A percentile compares a stretch with the other conserved stretches of the same genome.
These are phyloP conservation scores for Fusarium stilboides DNA, from an alignment of 2,329 filamentous ascomycete genomes.

Conservation along the genomic window DNA sequence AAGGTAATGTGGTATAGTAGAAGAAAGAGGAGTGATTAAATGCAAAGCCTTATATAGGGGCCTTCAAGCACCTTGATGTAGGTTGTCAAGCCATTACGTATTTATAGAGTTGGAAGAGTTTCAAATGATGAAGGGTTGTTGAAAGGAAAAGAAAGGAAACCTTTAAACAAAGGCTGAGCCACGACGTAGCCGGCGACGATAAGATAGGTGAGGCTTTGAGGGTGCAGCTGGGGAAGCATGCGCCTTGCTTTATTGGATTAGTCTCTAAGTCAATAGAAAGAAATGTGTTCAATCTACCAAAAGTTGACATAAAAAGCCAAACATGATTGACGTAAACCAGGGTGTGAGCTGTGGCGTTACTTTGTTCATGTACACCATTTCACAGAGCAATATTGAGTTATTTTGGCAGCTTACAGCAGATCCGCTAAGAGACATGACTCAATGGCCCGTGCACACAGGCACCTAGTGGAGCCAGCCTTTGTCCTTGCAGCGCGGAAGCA, in stretches of 20 bases:
- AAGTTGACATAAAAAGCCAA: slow-evolving; percentile 4
- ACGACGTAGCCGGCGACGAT: slow-evolving; percentile 31
- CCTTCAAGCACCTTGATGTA: slow-evolving; percentile 6
- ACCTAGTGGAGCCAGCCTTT: slow-evolving; percentile 1
- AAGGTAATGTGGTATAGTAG: slow-evolving; percentile 1
- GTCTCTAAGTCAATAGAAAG: background rate
- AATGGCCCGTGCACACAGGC: slow-evolving; percentile 32
- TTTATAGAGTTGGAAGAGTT: background rate
- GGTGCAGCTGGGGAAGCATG: slow-evolving; percentile 15
- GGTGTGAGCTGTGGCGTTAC: background rate
- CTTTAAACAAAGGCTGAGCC: slow-evolving; percentile 20
- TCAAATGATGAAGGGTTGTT: slow-evolving; percentile 4
- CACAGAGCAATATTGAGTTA: background rate
- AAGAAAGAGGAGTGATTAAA: slow-evolving; percentile 5
- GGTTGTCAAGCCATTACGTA: slow-evolving; percentile 5
- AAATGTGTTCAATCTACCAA: background rate
- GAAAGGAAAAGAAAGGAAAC: slow-evolving; percentile 11
- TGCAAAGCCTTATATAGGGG: background rate
- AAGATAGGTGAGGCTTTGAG: slow-evolving; percentile 29
- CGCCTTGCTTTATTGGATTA: slow-evolving; percentile 21
- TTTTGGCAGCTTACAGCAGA: background rate
- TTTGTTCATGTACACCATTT: background rate
- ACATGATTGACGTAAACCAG: background rate
- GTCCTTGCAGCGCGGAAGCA: background rate
- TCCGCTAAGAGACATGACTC: slow-evolving; percentile 13